These are phyloP conservation scores for Myriosclerotinia curreyana DNA, from an alignment of 2,329 filamentous ascomycete species.

Conservation along the genomic window DNA sequence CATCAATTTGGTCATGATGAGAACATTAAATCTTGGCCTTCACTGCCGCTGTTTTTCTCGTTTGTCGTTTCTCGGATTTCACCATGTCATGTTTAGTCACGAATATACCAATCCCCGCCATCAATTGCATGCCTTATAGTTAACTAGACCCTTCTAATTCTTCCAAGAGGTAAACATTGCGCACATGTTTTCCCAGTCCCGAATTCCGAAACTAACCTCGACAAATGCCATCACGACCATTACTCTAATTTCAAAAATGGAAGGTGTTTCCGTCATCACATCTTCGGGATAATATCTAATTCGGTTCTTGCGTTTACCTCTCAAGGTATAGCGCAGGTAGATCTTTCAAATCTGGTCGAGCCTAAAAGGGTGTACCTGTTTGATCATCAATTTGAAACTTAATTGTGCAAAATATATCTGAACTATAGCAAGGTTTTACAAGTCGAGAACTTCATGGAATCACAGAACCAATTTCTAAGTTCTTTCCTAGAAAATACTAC, in stretches of 20 bases:
- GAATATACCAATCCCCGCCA: slow-evolving; percentile 9
- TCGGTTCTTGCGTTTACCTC: slow-evolving; percentile 8
- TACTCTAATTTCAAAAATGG: not conserved
- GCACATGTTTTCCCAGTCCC: not conserved
- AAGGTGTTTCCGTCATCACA: not conserved
- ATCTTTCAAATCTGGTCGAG: slow-evolving; percentile 15
- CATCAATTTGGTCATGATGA: not conserved
- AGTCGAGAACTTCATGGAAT: not conserved
- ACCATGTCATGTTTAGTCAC: not conserved
- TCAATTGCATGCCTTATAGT: slow-evolving; percentile 20
- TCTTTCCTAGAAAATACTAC: not conserved
- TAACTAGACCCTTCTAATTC: slow-evolving; percentile 5
- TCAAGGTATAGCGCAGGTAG: not conserved
- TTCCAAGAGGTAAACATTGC: slow-evolving; percentile 1
- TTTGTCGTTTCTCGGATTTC: not conserved
- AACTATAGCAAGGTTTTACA: slow-evolving; percentile 8
- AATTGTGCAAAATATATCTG: slow-evolving; percentile 8
- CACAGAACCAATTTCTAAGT: not conserved
- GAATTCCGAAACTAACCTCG: not conserved
- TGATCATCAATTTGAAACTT: slow-evolving; percentile 34
- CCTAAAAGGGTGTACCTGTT: slow-evolving; percentile 30
- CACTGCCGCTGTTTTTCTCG: not conserved
- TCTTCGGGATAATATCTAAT: slow-evolving; percentile 3
- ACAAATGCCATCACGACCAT: not conserved
- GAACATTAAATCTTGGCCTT: not conserved